A percentile compares a stretch with the other conserved stretches of the same genome.
phyloP scores from a whole-genome alignment of 2,329 filamentous ascomycete species.

The Cryphonectria radicalis region DNA sequence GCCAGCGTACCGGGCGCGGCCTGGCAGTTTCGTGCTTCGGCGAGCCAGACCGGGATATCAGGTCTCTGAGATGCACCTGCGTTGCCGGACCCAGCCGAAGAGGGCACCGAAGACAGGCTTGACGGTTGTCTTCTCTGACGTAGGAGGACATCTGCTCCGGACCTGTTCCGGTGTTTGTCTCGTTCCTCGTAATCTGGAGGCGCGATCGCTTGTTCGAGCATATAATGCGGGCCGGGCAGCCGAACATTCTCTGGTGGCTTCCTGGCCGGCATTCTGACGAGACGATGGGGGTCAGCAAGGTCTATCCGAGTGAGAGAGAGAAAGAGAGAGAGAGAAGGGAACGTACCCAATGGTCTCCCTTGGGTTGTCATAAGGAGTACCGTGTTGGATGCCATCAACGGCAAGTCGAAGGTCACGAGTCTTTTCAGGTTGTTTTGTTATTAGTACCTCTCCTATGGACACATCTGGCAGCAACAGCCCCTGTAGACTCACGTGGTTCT shows the following conservation, averaged over 20 bases:
- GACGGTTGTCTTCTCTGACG: slow-evolving; percentile 11
- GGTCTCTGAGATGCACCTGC: slow-evolving; percentile 2
- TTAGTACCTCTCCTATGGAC: not conserved
- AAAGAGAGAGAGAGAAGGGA: not conserved
- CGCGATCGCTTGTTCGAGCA: slow-evolving; percentile 24
- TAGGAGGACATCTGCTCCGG: slow-evolving; percentile 19
- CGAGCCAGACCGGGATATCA: slow-evolving; percentile 16
- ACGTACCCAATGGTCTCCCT: slow-evolving; percentile 24
- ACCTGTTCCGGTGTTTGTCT: slow-evolving; percentile 15
- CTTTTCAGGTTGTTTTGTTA: slow-evolving; percentile 15
- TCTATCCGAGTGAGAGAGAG: not conserved
- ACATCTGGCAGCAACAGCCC: not conserved
- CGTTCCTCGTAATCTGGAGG: slow-evolving; percentile 13
- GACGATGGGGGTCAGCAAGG: not conserved
- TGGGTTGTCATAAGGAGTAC: slow-evolving; percentile 23
- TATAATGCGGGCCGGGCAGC: slow-evolving; percentile 25
- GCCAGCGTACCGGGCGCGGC: not conserved
- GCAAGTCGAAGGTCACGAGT: slow-evolving; percentile 27
- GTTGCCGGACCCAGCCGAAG: not conserved
- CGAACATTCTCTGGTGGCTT: slow-evolving; percentile 20
- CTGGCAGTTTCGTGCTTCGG: slow-evolving; percentile 2
- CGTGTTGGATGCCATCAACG: slow-evolving; percentile 28
- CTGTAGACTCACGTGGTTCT: slow-evolving; percentile 26
- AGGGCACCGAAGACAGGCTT: not conserved
- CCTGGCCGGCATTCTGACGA: slow-evolving; percentile 19